Base-by-base conservation (phyloP, 148 eudicot genomes). In the Amaranthus palmeri region DNA sequence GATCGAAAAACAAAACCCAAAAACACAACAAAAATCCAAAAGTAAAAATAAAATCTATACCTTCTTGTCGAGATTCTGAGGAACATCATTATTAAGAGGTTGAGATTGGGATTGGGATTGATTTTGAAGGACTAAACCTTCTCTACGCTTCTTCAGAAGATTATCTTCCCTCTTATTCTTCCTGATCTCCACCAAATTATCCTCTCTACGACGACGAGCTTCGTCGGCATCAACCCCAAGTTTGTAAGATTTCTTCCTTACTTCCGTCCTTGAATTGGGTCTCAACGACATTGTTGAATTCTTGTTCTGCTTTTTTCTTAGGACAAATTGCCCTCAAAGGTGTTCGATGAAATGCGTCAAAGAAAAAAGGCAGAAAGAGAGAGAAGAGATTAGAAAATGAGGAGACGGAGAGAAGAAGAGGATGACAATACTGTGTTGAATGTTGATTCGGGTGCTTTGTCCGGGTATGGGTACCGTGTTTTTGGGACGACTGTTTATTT, bases 141-240 rank as follows among this genome's bases (percentile, higher is more conserved):
- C 93, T 6, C 92, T 60, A 7, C 97, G 90, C 76, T 91, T 91
- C 87, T 91, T 91, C 73, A 87, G 67, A 3, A 91, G 85, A 77
- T 83, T 91, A 72, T 89, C 97, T 64, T 91, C 97, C 5, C 97
- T 72, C 81, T 91, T 91, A 77, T 55, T 89, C 83, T 91, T 91
- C 85, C 97, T 87, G 90, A 91, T 91, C 92, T 91, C 97, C 13
- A 91, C 93, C 81, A 91, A 72, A 79, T 87, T 89, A 69, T 91
- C 95, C 85, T 91, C 97, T 18, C 97, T 87, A 72, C 97, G 71
- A 54, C 97, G 86, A n/a, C 97, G 84, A 7, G 97, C 97, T 71
- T 89, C 97, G 46, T 91, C 95, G 0, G 86, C 97, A 70, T 91
- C 97, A 43, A 91, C 97, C 43, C 97, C 95, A 7, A 77, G 82